Evolutionary conservation across 768 basidiomycete genomes (phyloP).

Genomic region (Podaxis sp.): DNA sequence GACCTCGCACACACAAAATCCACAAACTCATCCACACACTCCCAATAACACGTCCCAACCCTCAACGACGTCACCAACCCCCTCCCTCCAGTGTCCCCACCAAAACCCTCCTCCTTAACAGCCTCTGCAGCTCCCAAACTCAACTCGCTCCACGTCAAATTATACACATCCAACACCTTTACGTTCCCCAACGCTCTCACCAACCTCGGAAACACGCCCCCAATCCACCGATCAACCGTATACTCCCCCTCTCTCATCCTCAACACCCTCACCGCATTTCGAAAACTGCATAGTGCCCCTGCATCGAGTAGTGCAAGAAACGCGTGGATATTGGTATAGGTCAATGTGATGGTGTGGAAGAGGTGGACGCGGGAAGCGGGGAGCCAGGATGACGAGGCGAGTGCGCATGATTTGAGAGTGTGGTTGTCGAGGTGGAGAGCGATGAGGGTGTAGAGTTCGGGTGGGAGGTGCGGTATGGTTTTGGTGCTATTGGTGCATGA

Average conservation of each 20-base stretch:
- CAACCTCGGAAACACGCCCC: not conserved
- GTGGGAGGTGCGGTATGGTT: not conserved
- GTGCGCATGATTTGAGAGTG: not conserved
- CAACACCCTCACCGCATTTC: not conserved
- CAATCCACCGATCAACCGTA: conserved; percentile 8
- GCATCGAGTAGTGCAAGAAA: not conserved
- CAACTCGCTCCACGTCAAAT: conserved; percentile 10
- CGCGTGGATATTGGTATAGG: not conserved
- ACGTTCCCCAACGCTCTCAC: not conserved
- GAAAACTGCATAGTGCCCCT: not conserved
- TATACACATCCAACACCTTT: conserved; percentile 4
- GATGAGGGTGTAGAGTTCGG: conserved; percentile 9
- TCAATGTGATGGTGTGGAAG: not conserved
- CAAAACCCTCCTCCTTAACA: not conserved
- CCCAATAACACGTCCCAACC: conserved; percentile 12
- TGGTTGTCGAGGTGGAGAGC: not conserved
- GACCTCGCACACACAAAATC: not conserved
- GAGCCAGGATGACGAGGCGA: conserved; percentile 4
- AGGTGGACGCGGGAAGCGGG: not conserved
- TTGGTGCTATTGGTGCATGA: not conserved
- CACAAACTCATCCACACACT: conserved; percentile 6
- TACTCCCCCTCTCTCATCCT: conserved; percentile 11
- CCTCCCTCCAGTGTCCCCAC: not conserved
- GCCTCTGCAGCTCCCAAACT: not conserved
- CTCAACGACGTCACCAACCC: not conserved